A percentile compares a stretch with the other conserved stretches of the same genome.
Conservation (phyloP, 805 yeast genomes). For the Cyberlindnera misumaiensis region DNA sequence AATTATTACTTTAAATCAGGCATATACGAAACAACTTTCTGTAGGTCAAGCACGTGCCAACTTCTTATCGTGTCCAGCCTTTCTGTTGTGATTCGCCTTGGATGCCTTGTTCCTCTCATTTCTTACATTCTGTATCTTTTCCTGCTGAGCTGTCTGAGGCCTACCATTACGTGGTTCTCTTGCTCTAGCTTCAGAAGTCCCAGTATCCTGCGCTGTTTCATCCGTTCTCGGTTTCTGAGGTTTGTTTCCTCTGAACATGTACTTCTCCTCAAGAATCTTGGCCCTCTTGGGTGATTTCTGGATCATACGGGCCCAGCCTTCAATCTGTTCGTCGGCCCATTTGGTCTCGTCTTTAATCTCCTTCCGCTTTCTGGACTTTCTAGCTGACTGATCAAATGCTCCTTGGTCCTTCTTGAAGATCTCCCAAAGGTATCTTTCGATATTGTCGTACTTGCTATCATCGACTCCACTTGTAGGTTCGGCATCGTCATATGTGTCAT, state of each 20-base stretch:
- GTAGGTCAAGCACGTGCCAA: slow-evolving; percentile 17
- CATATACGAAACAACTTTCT: not conserved
- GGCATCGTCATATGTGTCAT: slow-evolving; percentile 64
- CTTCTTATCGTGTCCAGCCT: slow-evolving; percentile 54
- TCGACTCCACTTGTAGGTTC: slow-evolving; percentile 23
- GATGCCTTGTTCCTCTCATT: slow-evolving; percentile 52
- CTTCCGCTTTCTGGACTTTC: slow-evolving; percentile 47
- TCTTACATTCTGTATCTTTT: slow-evolving; percentile 31
- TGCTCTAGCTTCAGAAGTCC: not conserved
- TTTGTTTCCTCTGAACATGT: slow-evolving; percentile 39
- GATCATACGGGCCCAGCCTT: slow-evolving; percentile 86
- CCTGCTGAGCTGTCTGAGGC: not conserved
- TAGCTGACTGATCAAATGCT: slow-evolving; percentile 38
- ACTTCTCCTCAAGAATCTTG: slow-evolving; percentile 55
- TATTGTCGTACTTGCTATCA: slow-evolving; percentile 27
- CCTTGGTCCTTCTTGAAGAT: slow-evolving; percentile 44
- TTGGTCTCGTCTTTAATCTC: slow-evolving; percentile 44
- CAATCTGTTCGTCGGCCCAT: slow-evolving; percentile 89
- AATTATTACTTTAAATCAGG: not conserved
- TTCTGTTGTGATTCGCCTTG: slow-evolving; percentile 60
- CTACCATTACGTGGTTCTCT: not conserved
- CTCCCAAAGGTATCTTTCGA: slow-evolving; percentile 52
- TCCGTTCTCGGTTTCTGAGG: slow-evolving; percentile 19
- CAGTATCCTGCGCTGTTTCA: not conserved
- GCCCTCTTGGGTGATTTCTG: slow-evolving; percentile 57